Conservation (phyloP, 495 filamentous ascomycete genomes). For the Daldinia loculata region DNA sequence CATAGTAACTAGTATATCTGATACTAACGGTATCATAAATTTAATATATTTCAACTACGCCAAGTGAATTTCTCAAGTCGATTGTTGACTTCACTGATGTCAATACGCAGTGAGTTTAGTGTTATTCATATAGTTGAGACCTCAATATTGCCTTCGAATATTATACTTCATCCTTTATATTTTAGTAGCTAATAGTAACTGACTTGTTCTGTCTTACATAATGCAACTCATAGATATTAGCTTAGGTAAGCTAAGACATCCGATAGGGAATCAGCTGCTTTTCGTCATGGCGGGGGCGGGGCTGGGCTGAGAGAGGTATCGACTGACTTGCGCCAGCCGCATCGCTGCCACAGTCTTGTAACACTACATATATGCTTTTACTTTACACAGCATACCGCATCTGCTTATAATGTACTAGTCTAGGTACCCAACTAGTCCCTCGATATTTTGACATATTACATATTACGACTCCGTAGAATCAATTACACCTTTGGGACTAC, state of each 20-base stretch:
- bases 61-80: neutral
- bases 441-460: neutral
- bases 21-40: neutral
- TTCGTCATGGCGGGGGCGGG: constrained; percentile 40
- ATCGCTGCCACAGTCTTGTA: neutral
- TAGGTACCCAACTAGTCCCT: neutral
- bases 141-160: too few species aligned
- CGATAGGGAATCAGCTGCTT: constrained; percentile 1
- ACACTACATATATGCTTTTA: neutral
- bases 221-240: neutral
- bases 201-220: neutral
- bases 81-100: neutral
- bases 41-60: neutral
- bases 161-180: too few species aligned
- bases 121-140: too few species aligned
- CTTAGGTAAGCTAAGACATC: constrained; percentile 4
- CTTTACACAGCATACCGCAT: neutral
- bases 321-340: constrained; percentile 23
- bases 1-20: neutral
- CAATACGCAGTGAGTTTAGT: neutral
- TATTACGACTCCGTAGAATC: neutral
- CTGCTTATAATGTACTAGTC: neutral
- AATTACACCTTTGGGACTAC: neutral
- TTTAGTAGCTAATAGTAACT: too few species aligned
- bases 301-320: constrained; percentile 25